Base-by-base conservation (phyloP, 2,329 filamentous ascomycete genomes). In the Phoma herbarum region DNA sequence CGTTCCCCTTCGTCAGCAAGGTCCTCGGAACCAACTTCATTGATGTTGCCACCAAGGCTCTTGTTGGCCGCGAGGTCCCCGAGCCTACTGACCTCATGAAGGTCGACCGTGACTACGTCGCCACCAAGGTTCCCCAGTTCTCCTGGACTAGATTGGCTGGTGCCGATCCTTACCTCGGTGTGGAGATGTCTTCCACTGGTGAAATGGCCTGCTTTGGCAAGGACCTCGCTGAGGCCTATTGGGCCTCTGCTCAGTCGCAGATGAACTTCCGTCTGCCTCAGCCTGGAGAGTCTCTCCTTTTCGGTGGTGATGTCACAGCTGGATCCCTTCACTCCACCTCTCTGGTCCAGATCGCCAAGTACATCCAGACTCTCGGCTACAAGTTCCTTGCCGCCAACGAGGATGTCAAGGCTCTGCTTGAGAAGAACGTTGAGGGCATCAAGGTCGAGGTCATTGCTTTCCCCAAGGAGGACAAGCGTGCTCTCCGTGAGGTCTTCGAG, bases 241-340 rank as follows among this genome's bases (percentile, higher is more conserved):
- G 95, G 95, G 85, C 93, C 25, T 96, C 93, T 18, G 84, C 97
- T 62, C 95, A 99, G 81, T 95, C 92, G 20, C 94, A 92, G 71
- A 99, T 98, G 94, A 99, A 98, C 87, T 98, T 98, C 91, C 92
- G 93, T 69, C 87, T 97, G 73, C 95, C 95, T 42, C 90, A 96
- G 78, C 91, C 93, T 52, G 95, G 95, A 66, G 93, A 97, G 84
- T 94, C 95, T 81, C 88, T 99, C 59, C 88, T 99, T 52, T 92
- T 99, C 66, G 95, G 95, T 65, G 95, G 95, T 70, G 92, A 97
- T 76, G 81, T 88, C 61, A 84, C 82, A 67, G 47, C 63, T n/a
- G 66, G 61, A 42, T 63, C 67, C 25, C 64, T 71, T 1, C 67
- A 69, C 59, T 89, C 88, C 60, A 87, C 87, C 23, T 83, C 86